Evolutionary conservation across 179 eudicot genomes (phyloP), one percentile per base, ranked within the genome.

Genomic region (Carnegiea gigantea): DNA sequence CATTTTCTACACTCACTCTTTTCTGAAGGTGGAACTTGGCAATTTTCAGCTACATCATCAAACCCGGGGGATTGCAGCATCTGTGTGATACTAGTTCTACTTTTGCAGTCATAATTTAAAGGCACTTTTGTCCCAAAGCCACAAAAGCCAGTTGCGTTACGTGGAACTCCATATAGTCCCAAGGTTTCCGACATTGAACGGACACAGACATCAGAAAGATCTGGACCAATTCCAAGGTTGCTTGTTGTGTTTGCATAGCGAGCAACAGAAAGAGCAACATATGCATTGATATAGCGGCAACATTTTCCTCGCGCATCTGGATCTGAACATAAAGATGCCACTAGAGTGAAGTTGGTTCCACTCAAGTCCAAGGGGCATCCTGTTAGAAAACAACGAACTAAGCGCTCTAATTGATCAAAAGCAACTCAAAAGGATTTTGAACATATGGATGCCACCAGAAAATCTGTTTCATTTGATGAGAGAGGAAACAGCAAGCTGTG

Each of bases 231-330:
- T 33, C 98, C 98, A 1, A 96, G 90, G 77, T 84, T 87, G 81
- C 93, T 83, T 5, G 99, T 89, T 68, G 84, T 73, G 85, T 94
- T 92, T 49, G 98, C 90, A 85, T 92, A 90, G 48, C 86, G 96
- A 82, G 98, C 87, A 83, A 93, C 78, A 53, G 97, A 92, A 72
- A 96, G 86, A 67, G 98, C 98, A 57, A 94, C 80, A 73, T 88
- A 77, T 81, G 98, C 93, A 81, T 96, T 94, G 44, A 96, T 90
- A 85, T 94, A 92, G 11, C 99, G 97, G 85, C 99, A 96, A 79
- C 99, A 96, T 74, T 89, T 94, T 46, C 87, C 96, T 79, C 96
- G 91, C 10, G 85, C 89, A 78, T 79, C 86, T 26, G 86, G 88
- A 40, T 85, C 88, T 73, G 98, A 92, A 83, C 99, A 96, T 24